Evolutionary conservation across 371 early-diverging fungal genomes (phyloP), one percentile per base, ranked within the genome.

Genomic region (Parasitella parasitica): DNA sequence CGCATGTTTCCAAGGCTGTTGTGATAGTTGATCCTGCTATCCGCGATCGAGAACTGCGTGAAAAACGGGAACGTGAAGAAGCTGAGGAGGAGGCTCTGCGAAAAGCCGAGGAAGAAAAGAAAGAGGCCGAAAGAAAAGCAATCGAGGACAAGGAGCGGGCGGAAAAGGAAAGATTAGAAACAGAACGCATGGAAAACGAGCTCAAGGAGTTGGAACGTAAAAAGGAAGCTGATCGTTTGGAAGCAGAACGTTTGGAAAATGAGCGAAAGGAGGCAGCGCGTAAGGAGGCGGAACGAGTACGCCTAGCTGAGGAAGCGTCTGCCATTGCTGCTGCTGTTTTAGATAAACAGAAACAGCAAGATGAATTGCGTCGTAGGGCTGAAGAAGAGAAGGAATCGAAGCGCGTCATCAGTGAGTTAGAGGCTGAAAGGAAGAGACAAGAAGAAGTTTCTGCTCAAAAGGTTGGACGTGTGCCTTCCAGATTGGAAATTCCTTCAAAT

Each of bases 11-110:
- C 11, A 82, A 80, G 22, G 82, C 77, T 24, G 80, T 90, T 60
- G 78, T 72, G 37, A 90, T 90, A 54, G 85, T 90, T 13, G 83
- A 88, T 54, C 91, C 90, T 28, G 78, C 83, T 16, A 69, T 59
- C 36, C 64, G 57, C 32, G 64, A 49, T 61, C 71, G 70, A 12
- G 71, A 80, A 37, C 34, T 55, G 27, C 58, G 59, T 52, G 78
- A 63, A 38, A 70, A 68, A 18, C 50, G 57, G 36, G 83, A 81
- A 57, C 74, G 76, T 8, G 82, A 76, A 48, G 86, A 83, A 8
- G 83, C 69, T 26, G 81, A 78, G 38, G 48, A 56, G 35, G 67
- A 74, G 65, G 77, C 71, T 22, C 11, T 75, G 55, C 75, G 27
- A 16, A 65, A 78, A 46, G 75, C 59, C 12, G 64, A 76, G 41